Evolutionary conservation across 2,329 filamentous ascomycete species (phyloP).

Genomic region (Lomentospora prolificans): DNA sequence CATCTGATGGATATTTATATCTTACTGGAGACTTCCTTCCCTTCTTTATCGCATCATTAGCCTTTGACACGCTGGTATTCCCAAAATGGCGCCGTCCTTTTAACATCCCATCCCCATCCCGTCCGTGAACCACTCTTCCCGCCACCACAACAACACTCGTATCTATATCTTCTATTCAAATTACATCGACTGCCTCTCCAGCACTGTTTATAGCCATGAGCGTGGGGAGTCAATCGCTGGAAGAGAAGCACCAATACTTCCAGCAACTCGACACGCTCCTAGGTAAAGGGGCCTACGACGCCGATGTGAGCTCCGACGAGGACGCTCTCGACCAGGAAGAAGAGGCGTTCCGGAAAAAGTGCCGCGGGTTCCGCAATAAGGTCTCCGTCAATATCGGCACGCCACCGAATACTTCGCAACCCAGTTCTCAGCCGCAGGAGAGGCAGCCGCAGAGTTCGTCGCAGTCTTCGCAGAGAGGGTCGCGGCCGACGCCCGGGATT

Average conservation of each 20-base stretch:
- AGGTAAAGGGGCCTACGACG: not conserved
- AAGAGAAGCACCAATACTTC: not conserved
- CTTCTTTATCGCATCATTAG: no score
- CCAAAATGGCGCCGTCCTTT: no score
- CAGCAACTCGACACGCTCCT: not conserved
- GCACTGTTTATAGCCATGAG: not conserved
- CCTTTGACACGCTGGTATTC: no score
- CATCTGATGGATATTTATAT: not conserved
- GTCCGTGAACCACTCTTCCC: no score
- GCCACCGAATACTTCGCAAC: not conserved
- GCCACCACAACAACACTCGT: no score
- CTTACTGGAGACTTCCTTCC: not conserved
- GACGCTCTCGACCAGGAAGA: constrained; percentile 5
- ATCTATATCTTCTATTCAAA: no score
- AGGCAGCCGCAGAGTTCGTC: not conserved
- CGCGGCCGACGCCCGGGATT: constrained; percentile 16
- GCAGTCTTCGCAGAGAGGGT: constrained; percentile 11
- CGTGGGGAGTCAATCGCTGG: not conserved
- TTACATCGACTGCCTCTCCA: no score
- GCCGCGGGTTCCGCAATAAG: constrained; percentile 5
- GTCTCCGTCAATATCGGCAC: not conserved
- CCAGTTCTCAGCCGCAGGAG: not conserved
- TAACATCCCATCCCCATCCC: no score
- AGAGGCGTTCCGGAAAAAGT: constrained; percentile 2
- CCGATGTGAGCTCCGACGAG: not conserved